Conservation (phyloP, 2,329 filamentous ascomycete genomes). For the Botrytis paeoniae region DNA sequence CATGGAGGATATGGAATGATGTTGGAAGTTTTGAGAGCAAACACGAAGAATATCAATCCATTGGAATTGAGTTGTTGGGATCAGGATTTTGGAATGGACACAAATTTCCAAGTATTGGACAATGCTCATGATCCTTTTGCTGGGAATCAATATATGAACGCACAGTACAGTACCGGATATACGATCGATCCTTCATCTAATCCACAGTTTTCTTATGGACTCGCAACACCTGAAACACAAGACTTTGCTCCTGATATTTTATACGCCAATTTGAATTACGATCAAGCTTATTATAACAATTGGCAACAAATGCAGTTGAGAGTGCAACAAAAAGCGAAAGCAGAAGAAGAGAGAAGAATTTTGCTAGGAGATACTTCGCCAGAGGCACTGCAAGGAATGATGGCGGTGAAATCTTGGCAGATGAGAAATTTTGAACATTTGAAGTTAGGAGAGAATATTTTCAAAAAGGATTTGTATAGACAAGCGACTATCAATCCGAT, state of each 20-base stretch:
- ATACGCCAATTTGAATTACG: slow-evolving; percentile 1
- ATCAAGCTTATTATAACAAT: not conserved
- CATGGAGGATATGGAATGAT: slow-evolving; percentile 27
- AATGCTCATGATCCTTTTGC: not conserved
- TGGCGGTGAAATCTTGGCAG: slow-evolving; percentile 24
- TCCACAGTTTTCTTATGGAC: not conserved
- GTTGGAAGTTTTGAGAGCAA: slow-evolving; percentile 20
- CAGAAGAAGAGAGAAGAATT: slow-evolving; percentile 20
- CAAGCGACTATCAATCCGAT: slow-evolving; percentile 22
- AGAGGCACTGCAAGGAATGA: slow-evolving; percentile 23
- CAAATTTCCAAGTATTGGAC: not conserved
- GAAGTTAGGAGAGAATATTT: slow-evolving; percentile 24
- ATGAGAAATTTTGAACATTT: slow-evolving; percentile 20
- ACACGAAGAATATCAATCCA: slow-evolving; percentile 24
- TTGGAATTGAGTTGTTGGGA: slow-evolving; percentile 22
- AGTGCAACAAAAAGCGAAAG: slow-evolving; percentile 3
- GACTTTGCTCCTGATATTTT: slow-evolving; percentile 6
- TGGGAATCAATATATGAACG: not conserved
- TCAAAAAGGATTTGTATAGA: slow-evolving; percentile 21
- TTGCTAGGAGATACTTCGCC: slow-evolving; percentile 21
- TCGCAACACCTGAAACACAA: not conserved
- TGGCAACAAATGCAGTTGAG: not conserved
- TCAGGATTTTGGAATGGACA: not conserved
- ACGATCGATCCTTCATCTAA: not conserved
- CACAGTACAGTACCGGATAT: not conserved